Base-by-base conservation (phyloP, 129 eudicot genomes). In the Flaveria linearis region DNA sequence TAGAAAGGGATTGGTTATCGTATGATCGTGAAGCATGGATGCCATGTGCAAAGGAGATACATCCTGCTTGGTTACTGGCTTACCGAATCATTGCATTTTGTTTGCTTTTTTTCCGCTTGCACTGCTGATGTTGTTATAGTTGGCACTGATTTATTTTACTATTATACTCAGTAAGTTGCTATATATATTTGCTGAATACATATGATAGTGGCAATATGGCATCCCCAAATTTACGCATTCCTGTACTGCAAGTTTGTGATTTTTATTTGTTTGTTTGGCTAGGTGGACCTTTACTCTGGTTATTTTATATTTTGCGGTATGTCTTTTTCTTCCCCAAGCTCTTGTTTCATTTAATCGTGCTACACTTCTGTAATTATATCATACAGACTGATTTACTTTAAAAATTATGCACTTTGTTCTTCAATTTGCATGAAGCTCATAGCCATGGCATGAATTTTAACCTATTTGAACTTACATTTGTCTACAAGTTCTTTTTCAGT, bases 251-350 rank as follows among this genome's bases (percentile, higher is more conserved):
- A 74, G 45, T 65, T 75, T 69, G 3, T 78, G 51, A 78, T 47
- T 69, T 83, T 53, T 23, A 14, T 41, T 52, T 81, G 60, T n/a
- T 42, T 49, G 74, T 82, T 62, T 83, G 63, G 43, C 69, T 88
- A 94, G 98, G 92, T 94, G 96, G 97, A 94, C 98, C 55, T 86
- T 87, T 56, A 78, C 83, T 9, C 84, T 94, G 75, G 92, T 89
- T 72, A 89, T 91, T 60, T 65, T 91, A 72, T 94, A 94, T 81
- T 93, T 94, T 71, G 97, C 83, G 97, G 97, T 94, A 91, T 62
- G 88, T 77, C 8, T 76, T 52, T 46, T 73, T 7, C 39, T 41
- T 73, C 41, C 9, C 42, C 51, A 9, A 60, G 62, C 62, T 45
- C 61, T 69, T 17, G 25, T 50, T 61, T 17, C 49, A 49, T 9